Conservation (phyloP, 768 basidiomycete genomes). For the Calocybe indica region DNA sequence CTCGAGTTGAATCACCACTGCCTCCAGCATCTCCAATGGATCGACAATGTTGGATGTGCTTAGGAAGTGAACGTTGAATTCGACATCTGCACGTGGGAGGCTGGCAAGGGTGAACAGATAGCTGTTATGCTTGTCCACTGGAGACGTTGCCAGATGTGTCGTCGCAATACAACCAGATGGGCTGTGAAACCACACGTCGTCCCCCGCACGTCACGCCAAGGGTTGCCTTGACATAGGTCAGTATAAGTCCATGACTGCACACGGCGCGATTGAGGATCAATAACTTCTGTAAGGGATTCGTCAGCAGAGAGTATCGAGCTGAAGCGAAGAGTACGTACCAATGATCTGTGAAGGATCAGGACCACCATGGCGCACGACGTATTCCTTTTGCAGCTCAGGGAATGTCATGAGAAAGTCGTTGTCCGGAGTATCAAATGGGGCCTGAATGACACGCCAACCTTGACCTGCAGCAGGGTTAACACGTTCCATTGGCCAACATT, state of each 20-base stretch:
- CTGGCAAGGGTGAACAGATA: conserved; percentile 30
- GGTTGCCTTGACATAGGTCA: conserved; percentile 14
- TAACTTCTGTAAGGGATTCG: background rate
- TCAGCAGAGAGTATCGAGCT: background rate
- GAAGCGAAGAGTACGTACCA: background rate
- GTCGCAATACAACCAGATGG: conserved; percentile 36
- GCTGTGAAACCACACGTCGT: conserved; percentile 19
- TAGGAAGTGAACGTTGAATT: conserved; percentile 34
- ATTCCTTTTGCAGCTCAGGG: background rate
- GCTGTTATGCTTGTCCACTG: conserved; percentile 40
- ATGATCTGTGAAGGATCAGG: background rate
- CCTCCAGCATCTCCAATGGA: conserved; percentile 37
- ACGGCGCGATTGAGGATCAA: background rate
- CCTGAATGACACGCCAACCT: conserved; percentile 14
- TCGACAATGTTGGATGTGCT: conserved; percentile 33
- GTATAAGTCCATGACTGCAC: conserved; percentile 10
- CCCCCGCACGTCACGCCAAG: conserved; percentile 21
- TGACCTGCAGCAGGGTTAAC: background rate
- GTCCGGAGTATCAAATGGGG: background rate
- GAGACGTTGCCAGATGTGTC: conserved; percentile 38
- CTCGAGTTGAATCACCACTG: conserved; percentile 14
- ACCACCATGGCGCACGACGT: background rate
- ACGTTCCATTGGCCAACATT: conserved; percentile 12
- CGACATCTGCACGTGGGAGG: conserved; percentile 21
- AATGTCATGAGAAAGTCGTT: background rate